These are phyloP conservation scores for Funneliformis geosporum DNA, from an alignment of 192 early-diverging fungal genomes.

Conservation along the genomic window DNA sequence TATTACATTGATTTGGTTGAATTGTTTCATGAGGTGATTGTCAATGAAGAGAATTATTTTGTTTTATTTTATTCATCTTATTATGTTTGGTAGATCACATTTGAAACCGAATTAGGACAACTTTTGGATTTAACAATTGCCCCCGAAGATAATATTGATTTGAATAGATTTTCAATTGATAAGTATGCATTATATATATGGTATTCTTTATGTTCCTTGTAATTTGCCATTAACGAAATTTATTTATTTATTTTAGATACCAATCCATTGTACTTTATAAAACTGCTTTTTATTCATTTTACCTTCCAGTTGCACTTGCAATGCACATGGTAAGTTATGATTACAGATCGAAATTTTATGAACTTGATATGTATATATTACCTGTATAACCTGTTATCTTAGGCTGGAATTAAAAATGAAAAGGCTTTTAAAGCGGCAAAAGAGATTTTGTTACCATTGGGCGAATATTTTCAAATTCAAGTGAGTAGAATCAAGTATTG, in stretches of 20 bases:
- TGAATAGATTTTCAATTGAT: constrained; percentile 85
- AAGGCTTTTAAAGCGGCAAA: constrained; percentile 79
- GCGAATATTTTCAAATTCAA: constrained; percentile 99
- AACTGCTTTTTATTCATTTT: constrained; percentile 99
- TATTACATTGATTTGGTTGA: constrained; percentile 94
- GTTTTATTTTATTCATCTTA: background rate
- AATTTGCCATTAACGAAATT: background rate
- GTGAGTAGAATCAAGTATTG: constrained; percentile 25
- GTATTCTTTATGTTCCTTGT: background rate
- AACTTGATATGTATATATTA: too few relatives aligned
- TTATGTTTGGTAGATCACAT: constrained; percentile 59
- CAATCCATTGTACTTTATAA: constrained; percentile 97
- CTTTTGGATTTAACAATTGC: constrained; percentile 98
- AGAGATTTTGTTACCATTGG: constrained; percentile 88
- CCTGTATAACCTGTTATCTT: background rate
- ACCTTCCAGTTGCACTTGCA: constrained; percentile 93
- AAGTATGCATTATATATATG: constrained; percentile 60
- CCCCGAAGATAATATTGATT: constrained; percentile 92
- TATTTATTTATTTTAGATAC: constrained; percentile 49
- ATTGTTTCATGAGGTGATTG: constrained; percentile 81
- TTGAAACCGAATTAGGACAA: constrained; percentile 97
- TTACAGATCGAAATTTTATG: background rate
- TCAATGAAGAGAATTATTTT: background rate
- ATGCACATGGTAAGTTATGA: constrained; percentile 71
- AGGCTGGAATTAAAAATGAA: constrained; percentile 80